Base-by-base conservation (phyloP, 768 basidiomycete species). In the Kwoniella sp. region DNA sequence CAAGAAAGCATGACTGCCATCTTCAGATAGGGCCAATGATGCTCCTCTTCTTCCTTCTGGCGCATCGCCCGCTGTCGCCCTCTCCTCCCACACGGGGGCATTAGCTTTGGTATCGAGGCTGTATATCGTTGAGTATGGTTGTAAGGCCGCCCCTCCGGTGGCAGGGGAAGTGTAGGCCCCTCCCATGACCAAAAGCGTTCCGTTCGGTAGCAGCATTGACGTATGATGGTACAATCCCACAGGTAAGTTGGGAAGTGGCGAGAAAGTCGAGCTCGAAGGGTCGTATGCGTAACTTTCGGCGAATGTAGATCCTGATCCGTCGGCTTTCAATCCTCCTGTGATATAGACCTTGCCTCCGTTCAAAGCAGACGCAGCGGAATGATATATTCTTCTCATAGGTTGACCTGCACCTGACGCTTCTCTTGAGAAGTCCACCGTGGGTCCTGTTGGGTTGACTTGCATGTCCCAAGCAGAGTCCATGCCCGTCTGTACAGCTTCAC, bases 291-390 rank as follows among this genome's bases (percentile, higher is more conserved):
- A 91, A 61, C 89, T 85, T 52, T 89, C 87, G 4, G 85, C 82
- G 73, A 89, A 87, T 0, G 83, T 85, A 55, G 81, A 82, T 1
- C 84, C 84, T 9, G 92, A 93, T 13, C 87, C 90, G 77, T 95
- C 93, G n/a, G 86, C 86, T 72, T 85, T 87, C 80, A 89, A 85
- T 8, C 93, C 93, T 2, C 93, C 93, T 52, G 89, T 84, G 37
- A 94, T 84, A 81, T 85, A 91, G 12, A 91, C 83, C 51, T 82
- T 31, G 2, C 64, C 81, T 5, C 87, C 88, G 7, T 81, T 80
- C 5, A 73, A 67, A 0, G 83, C 64, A 12, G 85, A 83, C 8
- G 85, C 83, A 5, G 89, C 80, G 8, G 89, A 84, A 74, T 93
- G 91, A 71, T 88, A 86, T n/a, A 90, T 87, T 52, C 92, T 86